A percentile compares a stretch with the other conserved stretches of the same genome.
Conservation (phyloP, 2,329 filamentous ascomycete genomes). For the Pseudopyrenochaeta lycopersici region DNA sequence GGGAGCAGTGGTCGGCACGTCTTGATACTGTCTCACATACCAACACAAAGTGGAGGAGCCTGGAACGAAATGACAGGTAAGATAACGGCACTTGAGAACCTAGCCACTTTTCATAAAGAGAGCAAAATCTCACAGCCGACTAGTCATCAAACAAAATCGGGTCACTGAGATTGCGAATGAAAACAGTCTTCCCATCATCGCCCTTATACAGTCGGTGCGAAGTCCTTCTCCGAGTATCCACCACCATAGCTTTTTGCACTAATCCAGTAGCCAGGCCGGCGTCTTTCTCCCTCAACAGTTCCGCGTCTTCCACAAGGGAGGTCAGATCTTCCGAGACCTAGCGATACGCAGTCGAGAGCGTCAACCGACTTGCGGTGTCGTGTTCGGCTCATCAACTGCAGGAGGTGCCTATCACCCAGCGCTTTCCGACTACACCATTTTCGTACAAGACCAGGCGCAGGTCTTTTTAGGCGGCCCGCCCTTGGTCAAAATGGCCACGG, state of each 20-base stretch:
- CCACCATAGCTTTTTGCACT: neutral
- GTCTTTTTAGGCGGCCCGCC: conserved; percentile 57
- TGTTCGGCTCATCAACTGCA: conserved; percentile 57
- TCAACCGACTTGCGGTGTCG: conserved; percentile 54
- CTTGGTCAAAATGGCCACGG: conserved; percentile 58
- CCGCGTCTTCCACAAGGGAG: conserved; percentile 56
- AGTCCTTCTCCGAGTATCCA: conserved; percentile 2
- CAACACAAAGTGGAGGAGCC: conserved; percentile 54
- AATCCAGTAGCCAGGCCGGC: conserved; percentile 36
- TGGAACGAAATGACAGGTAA: too few relatives aligned
- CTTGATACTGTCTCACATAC: conserved; percentile 50
- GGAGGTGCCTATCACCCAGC: conserved; percentile 55
- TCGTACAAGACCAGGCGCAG: conserved; percentile 55
- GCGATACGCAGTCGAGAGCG: conserved; percentile 50
- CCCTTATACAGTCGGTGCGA: conserved; percentile 49
- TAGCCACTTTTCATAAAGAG: too few relatives aligned
- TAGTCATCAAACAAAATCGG: conserved; percentile 50
- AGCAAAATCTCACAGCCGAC: too few relatives aligned
- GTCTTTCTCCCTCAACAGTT: conserved; percentile 57
- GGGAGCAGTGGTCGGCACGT: conserved; percentile 53
- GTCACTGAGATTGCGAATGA: conserved; percentile 51
- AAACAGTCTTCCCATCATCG: conserved; percentile 52
- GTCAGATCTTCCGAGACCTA: conserved; percentile 47
- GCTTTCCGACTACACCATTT: conserved; percentile 55
- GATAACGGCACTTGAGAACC: too few relatives aligned